Percentiles rank a stretch among this genome's conserved stretches.
Conservation (phyloP, 257 asterid species). For the Ophiorrhiza pumila region DNA sequence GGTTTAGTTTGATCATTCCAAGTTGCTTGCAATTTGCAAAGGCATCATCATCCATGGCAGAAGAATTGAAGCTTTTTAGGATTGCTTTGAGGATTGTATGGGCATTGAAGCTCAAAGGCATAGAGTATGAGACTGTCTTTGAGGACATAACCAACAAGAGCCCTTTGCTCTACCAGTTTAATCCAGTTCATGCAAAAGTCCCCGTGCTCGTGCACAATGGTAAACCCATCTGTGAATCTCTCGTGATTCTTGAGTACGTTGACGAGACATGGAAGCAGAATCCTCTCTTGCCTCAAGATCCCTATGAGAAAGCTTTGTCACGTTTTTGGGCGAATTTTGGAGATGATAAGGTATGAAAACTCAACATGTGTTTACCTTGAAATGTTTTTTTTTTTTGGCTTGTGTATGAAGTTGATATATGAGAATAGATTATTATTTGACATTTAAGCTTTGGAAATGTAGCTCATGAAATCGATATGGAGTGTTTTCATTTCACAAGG, state of each 20-base stretch:
- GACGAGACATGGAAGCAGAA: slow-evolving; percentile 63
- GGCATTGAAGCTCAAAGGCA: slow-evolving; percentile 58
- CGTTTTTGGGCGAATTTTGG: slow-evolving; percentile 75
- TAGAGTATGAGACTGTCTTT: slow-evolving; percentile 40
- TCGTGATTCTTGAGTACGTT: slow-evolving; percentile 65
- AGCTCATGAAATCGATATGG: slow-evolving; percentile 48
- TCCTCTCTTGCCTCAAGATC: slow-evolving; percentile 64
- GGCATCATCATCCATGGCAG: slow-evolving; percentile 52
- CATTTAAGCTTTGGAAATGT: slow-evolving; percentile 8
- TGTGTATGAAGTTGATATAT: neutral
- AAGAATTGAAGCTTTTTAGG: slow-evolving; percentile 59
- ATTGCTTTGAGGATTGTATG: slow-evolving; percentile 44
- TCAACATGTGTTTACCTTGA: too few species aligned
- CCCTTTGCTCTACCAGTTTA: slow-evolving; percentile 45
- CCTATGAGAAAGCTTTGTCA: slow-evolving; percentile 54
- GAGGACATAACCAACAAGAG: slow-evolving; percentile 63
- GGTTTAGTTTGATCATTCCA: neutral
- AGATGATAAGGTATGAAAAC: slow-evolving; percentile 54
- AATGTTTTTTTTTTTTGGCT: too few species aligned
- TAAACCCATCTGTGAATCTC: slow-evolving; percentile 63
- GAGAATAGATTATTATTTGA: neutral
- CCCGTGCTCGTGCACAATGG: slow-evolving; percentile 77
- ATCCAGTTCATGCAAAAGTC: slow-evolving; percentile 55
- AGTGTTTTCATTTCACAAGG: slow-evolving; percentile 31
- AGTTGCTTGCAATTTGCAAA: slow-evolving; percentile 1